Base-by-base conservation (phyloP, 805 yeast genomes). In the Metschnikowia cerradonensis region DNA sequence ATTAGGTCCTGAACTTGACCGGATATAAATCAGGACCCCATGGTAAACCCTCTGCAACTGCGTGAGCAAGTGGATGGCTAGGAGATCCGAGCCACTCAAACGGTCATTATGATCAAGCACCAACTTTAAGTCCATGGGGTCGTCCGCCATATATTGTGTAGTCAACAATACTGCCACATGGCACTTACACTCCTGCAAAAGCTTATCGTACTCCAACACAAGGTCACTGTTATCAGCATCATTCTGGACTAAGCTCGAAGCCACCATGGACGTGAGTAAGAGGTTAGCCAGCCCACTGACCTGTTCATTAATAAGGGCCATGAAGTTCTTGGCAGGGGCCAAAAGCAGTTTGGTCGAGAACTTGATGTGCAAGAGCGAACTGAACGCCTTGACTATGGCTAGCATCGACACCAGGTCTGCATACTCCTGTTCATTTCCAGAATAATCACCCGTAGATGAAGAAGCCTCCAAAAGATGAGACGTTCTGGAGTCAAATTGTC, bases 381-480 rank as follows among this genome's bases (percentile, higher is more conserved):
- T 62, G 48, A 71, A 70, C 1, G 68, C 66, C 45, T 62, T 67
- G 36, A 70, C 62, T 37, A 71, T 68, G 10, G 70, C 60, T 44
- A 71, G 63, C 17, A 72, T 62, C 3, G 76, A 66, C 2, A 67
- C 59, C 17, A 71, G 64, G 49, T 66, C 63, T 26, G 56, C 60
- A 39, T 54, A 57, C 36, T 69, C 73, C 17, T 50, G 54, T 35
- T 65, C 66, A 41, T 57, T 58, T 17, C 50, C 48, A 2, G 61
- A 54, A 11, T 52, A 38, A 22, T 60, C 66, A 5, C 58, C 57
- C 11, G 76, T 68, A 13, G 61, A 54, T 1, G 90, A 83, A 1
- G 90, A 83, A 1, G 88, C 88, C 59, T 82, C 88, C 48, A 85
- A 72, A 47, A 85, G 67, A 63, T 85, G 88, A 0, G 88, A 82